phyloP scores from a whole-genome alignment of 371 early-diverging fungal genomes.

The Mucor sp. region DNA sequence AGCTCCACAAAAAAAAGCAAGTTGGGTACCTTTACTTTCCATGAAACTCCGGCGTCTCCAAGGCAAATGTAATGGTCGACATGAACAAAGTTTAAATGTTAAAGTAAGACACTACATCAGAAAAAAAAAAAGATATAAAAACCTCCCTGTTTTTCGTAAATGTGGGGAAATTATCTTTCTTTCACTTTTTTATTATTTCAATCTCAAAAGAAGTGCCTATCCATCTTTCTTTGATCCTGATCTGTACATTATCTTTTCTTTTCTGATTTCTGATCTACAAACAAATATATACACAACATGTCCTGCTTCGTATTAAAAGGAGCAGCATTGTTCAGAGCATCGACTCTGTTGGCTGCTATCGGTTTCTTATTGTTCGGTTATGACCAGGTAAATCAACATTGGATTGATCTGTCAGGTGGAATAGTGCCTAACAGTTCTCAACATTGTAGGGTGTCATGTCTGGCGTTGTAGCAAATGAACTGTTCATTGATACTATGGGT shows the following conservation, averaged over 20 bases:
- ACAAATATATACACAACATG: conserved; percentile 18
- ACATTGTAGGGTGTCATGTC: conserved; percentile 38
- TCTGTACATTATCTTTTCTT: background rate
- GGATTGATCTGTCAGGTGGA: background rate
- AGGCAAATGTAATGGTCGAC: background rate
- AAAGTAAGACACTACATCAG: background rate
- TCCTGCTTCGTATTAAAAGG: conserved; percentile 35
- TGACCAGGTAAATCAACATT: conserved; percentile 39
- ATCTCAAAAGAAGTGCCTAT: background rate
- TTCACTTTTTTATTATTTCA: background rate
- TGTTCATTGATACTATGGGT: conserved; percentile 31
- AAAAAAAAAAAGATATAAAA: conserved; percentile 21
- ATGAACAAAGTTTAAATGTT: background rate
- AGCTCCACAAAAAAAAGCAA: background rate
- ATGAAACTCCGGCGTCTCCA: background rate
- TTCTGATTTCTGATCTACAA: background rate
- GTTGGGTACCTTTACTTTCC: conserved; percentile 6
- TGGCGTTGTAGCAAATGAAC: conserved; percentile 31
- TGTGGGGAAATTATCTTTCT: conserved; percentile 4
- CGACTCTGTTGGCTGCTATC: conserved; percentile 48
- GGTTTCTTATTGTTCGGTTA: conserved; percentile 57
- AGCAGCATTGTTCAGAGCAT: conserved; percentile 37
- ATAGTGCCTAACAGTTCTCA: background rate
- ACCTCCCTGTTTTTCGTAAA: background rate
- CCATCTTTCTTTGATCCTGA: background rate